Percentiles rank a stretch among this genome's conserved stretches.
Evolutionary conservation across 441 rosid genomes (phyloP).

Genomic region (Melastoma candidum): DNA sequence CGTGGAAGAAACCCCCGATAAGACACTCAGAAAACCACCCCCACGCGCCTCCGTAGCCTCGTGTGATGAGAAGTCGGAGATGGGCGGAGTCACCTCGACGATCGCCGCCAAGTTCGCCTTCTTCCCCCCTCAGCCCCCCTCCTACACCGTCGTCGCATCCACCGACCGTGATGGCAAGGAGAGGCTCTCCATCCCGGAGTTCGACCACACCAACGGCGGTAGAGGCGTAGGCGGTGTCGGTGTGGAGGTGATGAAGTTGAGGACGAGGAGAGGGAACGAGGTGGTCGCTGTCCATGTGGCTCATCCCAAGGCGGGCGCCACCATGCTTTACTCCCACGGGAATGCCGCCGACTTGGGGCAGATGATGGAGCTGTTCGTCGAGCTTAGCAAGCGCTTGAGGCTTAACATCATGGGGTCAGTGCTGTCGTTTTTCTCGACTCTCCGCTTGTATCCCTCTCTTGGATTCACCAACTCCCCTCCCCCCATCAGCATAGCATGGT

Average conservation of each 20-base stretch:
- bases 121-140: conserved; percentile 50
- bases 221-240: conserved; percentile 19
- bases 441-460: no score
- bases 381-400: conserved; percentile 48
- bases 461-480: no score
- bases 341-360: conserved; percentile 78
- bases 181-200: conserved; percentile 40
- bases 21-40: no score
- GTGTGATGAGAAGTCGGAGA: not conserved
- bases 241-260: conserved; percentile 47
- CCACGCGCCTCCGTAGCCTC: no score
- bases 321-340: conserved; percentile 63
- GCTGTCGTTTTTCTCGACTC: not conserved
- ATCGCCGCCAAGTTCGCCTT: conserved; percentile 29
- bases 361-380: conserved; percentile 62
- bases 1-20: no score
- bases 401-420: conserved; percentile 58
- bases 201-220: not conserved
- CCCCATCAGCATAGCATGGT: no score
- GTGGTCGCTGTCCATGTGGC: conserved; percentile 48
- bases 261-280: conserved; percentile 47
- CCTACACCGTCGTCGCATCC: conserved; percentile 42
- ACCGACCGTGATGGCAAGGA: conserved; percentile 23
- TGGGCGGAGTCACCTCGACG: conserved; percentile 22
- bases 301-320: conserved; percentile 47